phyloP scores from a whole-genome alignment of 1,284 basidiomycete genomes.

The Salmacisia buchloeana region DNA sequence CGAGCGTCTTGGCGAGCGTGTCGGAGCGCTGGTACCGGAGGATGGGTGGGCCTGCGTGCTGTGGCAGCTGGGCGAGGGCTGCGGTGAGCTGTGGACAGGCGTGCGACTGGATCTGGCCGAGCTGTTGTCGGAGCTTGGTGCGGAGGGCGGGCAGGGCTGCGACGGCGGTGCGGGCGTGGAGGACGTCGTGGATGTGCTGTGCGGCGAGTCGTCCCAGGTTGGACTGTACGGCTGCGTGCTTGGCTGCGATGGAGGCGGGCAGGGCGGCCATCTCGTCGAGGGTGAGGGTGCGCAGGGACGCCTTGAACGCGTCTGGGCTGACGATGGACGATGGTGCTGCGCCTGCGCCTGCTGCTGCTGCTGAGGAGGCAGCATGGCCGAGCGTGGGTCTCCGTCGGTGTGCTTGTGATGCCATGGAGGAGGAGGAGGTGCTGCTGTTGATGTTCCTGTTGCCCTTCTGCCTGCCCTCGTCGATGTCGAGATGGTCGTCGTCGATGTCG shows the following conservation, averaged over 20 bases:
- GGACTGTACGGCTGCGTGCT: slow-evolving; percentile 1
- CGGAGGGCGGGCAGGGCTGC: neutral
- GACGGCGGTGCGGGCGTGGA: neutral
- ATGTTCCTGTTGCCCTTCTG: no score
- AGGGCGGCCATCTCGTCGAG: neutral
- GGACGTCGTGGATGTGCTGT: slow-evolving; percentile 3
- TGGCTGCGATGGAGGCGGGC: slow-evolving; percentile 4
- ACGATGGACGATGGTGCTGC: no score
- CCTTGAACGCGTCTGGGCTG: no score
- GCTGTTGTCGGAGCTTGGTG: neutral
- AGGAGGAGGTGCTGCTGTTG: no score
- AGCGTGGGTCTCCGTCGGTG: no score
- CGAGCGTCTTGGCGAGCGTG: slow-evolving; percentile 1
- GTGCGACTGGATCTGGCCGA: neutral
- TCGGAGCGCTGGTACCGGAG: neutral
- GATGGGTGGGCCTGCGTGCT: neutral
- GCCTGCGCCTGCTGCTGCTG: no score
- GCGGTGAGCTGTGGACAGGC: neutral
- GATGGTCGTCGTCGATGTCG: no score
- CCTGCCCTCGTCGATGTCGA: no score
- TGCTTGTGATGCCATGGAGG: no score
- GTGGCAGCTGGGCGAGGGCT: neutral
- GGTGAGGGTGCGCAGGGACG: neutral
- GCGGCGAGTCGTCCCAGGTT: neutral
- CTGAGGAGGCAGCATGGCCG: no score